Evolutionary conservation across 208 protist species (phyloP).

Genomic region (Trypanosoma caninum): DNA sequence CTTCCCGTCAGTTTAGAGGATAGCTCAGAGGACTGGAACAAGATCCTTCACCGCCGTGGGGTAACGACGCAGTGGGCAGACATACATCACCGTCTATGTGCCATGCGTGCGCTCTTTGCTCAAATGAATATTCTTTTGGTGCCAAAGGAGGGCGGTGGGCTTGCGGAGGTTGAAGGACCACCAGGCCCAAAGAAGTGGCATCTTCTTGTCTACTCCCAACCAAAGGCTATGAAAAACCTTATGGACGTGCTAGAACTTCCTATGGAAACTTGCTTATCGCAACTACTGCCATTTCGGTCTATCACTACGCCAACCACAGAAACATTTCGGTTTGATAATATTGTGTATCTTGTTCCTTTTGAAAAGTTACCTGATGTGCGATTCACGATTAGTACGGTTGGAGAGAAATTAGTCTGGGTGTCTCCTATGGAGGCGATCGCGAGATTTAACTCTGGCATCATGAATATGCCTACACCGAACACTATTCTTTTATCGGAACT

Average conservation of each 20-base stretch:
- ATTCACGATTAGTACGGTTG: constrained; percentile 66
- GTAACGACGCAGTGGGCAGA: constrained; percentile 67
- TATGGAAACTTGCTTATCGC: constrained; percentile 68
- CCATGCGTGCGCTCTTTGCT: constrained; percentile 71
- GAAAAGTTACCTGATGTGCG: constrained; percentile 79
- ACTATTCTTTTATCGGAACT: constrained; percentile 81
- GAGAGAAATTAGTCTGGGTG: constrained; percentile 83
- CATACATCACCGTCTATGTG: constrained; percentile 64
- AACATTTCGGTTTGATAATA: constrained; percentile 84
- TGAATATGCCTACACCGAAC: constrained; percentile 89
- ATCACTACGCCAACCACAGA: constrained; percentile 77
- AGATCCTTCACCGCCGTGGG: constrained; percentile 65
- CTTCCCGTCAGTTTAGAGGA: constrained; percentile 65
- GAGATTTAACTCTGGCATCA: constrained; percentile 87
- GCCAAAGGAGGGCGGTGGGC: constrained; percentile 72
- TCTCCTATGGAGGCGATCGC: constrained; percentile 89
- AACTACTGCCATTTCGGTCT: constrained; percentile 70
- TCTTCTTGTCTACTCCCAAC: constrained; percentile 54
- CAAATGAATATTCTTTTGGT: constrained; percentile 76
- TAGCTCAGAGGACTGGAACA: constrained; percentile 66
- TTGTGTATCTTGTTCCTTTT: constrained; percentile 63
- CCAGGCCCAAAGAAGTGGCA: constrained; percentile 79
- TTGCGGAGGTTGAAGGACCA: constrained; percentile 85
- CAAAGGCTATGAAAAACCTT: constrained; percentile 67
- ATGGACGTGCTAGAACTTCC: constrained; percentile 84